Evolutionary conservation across 2,329 filamentous ascomycete genomes (phyloP), one percentile per base, ranked within the genome.

Genomic region (Neonectria coccinea): DNA sequence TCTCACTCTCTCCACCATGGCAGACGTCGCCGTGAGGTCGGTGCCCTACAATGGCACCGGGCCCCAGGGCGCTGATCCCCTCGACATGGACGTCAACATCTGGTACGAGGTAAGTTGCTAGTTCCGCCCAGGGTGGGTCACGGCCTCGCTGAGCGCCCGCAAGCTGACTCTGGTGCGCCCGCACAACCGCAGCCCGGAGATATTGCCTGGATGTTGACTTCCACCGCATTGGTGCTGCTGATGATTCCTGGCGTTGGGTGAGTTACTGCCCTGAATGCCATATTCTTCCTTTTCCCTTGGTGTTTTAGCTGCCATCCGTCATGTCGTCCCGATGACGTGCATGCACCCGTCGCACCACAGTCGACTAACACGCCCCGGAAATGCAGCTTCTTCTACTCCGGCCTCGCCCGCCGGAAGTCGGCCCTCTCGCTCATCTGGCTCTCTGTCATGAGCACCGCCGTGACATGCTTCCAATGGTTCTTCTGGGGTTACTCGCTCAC

Each of bases 381-480:
- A 60, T 58, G 50, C 66, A 85, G 84, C 64, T 97, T 97, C 86
- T 97, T 97, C 85, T 97, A 97, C 82, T 97, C 93, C 12, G 94
- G 94, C 66, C 89, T 97, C 20, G 93, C 94, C 20, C 90, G 94
- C 66, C 86, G 94, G 76, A 97, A 97, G 82, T 97, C 93, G 0
- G 94, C 94, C 8, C 84, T 97, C 57, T 96, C 93, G 22, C 83
- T 97, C 66, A 93, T 97, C 79, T 97, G 93, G 93, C 89, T 97
- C 25, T 95, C 92, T 4, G 85, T 97, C 76, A 97, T 97, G 92
- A 88, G 93, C 20, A 89, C 90, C 1, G 93, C 91, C 12, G 91
- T 97, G 55, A 90, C 93, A 39, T 91, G 89, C 27, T 97, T 97
- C 80, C 93, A 97, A 79, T 97, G 94, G 94, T 97, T 97, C 83